These are phyloP conservation scores for Cydonia oblonga DNA, from an alignment of 331 rosid species.

Conservation along the genomic window DNA sequence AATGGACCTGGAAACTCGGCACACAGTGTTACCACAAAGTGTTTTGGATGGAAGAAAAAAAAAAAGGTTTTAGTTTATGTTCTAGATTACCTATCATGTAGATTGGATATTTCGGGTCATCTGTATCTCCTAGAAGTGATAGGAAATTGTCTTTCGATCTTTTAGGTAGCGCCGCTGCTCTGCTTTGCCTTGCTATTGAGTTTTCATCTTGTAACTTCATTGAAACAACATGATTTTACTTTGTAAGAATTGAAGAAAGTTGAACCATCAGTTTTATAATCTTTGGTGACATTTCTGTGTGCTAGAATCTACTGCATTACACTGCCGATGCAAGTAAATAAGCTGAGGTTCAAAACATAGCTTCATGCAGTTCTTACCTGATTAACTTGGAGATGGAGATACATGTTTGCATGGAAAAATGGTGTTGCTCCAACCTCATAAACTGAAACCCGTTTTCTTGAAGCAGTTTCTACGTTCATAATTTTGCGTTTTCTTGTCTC, in stretches of 20 bases:
- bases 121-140: no score
- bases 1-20: conserved; percentile 36
- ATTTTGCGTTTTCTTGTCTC: conserved; percentile 46
- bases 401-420: conserved; percentile 60
- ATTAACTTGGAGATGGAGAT: conserved; percentile 48
- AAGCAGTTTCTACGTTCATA: conserved; percentile 66
- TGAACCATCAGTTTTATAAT: not conserved
- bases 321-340: no score
- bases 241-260: not conserved
- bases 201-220: conserved; percentile 55
- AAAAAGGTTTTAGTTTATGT: conserved; percentile 9
- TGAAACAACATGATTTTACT: conserved; percentile 1
- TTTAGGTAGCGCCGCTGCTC: conserved; percentile 38
- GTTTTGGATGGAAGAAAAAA: no score
- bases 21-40: conserved; percentile 3
- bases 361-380: no score
- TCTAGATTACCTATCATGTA: conserved; percentile 50
- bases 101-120: no score
- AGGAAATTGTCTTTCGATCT: no score
- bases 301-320: no score
- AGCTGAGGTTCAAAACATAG: no score
- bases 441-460: conserved; percentile 42
- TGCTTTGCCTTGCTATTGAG: conserved; percentile 50
- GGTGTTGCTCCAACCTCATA: conserved; percentile 47
- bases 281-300: not conserved